Percentiles rank a stretch among this genome's conserved stretches.
phyloP scores from a whole-genome alignment of 345 rosid genomes.

The Nephelium lappaceum region DNA sequence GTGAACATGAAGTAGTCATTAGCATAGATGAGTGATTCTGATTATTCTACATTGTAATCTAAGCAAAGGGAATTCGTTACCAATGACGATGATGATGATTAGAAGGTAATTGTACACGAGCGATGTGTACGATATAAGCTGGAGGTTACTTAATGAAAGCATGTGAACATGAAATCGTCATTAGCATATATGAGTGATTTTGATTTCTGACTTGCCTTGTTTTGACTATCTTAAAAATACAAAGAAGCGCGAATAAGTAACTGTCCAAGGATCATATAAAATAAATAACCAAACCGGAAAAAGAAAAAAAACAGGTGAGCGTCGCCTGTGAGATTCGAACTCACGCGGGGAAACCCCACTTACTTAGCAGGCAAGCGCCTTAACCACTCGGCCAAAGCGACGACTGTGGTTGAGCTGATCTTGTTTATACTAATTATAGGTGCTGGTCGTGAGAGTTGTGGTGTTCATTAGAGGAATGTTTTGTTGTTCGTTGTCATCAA shows the following conservation, averaged over 20 bases:
- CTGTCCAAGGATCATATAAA: too few relatives aligned
- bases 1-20: background rate
- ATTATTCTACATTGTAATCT: background rate
- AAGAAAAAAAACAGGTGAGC: background rate
- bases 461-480: too few relatives aligned
- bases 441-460: too few relatives aligned
- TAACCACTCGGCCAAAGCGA: conserved; percentile 94
- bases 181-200: background rate
- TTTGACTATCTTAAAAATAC: too few relatives aligned
- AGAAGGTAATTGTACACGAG: background rate
- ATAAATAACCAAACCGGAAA: too few relatives aligned
- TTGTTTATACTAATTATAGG: too few relatives aligned
- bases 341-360: conserved; percentile 88
- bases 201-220: too few relatives aligned
- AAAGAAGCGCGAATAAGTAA: too few relatives aligned
- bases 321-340: conserved; percentile 83
- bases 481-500: too few relatives aligned
- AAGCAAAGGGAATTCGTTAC: background rate
- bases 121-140: background rate
- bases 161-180: background rate
- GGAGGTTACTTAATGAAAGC: background rate
- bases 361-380: conserved; percentile 90
- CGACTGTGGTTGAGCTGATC: background rate
- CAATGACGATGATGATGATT: background rate
- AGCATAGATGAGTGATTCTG: background rate